Evolutionary conservation across 306 rosid genomes (phyloP).

Genomic region (Gastrolobium bilobum): DNA sequence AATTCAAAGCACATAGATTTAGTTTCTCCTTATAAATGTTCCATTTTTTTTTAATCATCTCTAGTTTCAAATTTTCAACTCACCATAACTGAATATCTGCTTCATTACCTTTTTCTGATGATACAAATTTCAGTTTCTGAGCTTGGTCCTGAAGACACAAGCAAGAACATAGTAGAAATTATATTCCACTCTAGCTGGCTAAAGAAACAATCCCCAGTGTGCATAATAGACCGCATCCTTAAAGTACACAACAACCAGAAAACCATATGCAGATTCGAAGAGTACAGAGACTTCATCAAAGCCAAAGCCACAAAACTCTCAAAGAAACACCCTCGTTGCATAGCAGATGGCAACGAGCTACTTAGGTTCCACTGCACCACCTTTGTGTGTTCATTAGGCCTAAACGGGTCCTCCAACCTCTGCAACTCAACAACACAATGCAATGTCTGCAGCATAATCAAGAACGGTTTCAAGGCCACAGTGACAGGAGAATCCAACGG

Average conservation of each 20-base stretch:
- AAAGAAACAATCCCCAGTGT: constrained; percentile 83
- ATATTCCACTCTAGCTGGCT: constrained; percentile 99
- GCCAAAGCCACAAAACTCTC: constrained; percentile 77
- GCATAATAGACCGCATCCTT: constrained; percentile 90
- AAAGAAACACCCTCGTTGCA: constrained; percentile 89
- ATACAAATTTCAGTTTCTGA: constrained; percentile 75
- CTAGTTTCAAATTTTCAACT: background rate
- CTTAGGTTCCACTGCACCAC: constrained; percentile 93
- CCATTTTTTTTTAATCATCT: no score
- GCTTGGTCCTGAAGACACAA: constrained; percentile 89
- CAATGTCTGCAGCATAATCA: constrained; percentile 78
- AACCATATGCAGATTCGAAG: constrained; percentile 81
- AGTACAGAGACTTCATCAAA: constrained; percentile 87
- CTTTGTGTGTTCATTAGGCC: constrained; percentile 81
- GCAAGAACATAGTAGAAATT: constrained; percentile 99
- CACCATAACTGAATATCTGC: background rate
- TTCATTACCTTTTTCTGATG: background rate
- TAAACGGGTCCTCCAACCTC: constrained; percentile 84
- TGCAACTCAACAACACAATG: constrained; percentile 82
- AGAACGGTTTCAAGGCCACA: constrained; percentile 67
- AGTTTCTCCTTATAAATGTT: no score
- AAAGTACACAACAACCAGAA: constrained; percentile 89
- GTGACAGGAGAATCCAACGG: background rate
- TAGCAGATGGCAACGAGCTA: constrained; percentile 95
- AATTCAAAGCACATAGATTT: no score